Conservation (phyloP, 176 grass and related monocot genomes). For the Zoysia japonica region DNA sequence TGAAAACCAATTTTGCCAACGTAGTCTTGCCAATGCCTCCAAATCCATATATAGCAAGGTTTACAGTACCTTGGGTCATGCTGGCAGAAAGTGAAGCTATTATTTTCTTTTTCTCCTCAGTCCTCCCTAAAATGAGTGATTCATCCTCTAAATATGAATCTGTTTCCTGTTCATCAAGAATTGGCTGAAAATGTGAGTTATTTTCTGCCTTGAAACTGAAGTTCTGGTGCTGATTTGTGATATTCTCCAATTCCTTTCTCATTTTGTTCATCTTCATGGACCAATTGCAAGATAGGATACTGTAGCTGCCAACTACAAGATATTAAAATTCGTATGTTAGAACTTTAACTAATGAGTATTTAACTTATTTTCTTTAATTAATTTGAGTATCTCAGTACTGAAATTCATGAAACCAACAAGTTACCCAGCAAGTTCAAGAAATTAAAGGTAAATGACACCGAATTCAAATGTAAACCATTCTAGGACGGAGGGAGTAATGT, state of each 20-base stretch:
- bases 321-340: no score
- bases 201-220: background rate
- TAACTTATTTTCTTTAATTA: no score
- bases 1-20: constrained; percentile 6
- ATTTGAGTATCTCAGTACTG: no score
- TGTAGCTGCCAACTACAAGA: no score
- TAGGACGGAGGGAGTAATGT: background rate
- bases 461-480: no score
- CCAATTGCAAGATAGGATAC: no score
- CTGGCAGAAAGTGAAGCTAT: background rate
- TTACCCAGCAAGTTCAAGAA: background rate
- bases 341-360: no score
- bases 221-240: background rate
- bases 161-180: background rate
- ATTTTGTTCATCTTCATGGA: background rate
- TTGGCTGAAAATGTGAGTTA: background rate
- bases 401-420: no score
- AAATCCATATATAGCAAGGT: background rate
- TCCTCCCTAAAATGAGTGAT: background rate
- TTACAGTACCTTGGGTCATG: background rate
- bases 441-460: no score
- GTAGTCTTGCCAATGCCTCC: constrained; percentile 32
- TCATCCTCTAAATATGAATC: background rate
- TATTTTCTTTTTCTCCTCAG: background rate
- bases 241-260: background rate